Percentiles rank a stretch among this genome's conserved stretches.
Conservation (phyloP, 257 asterid species). For the Capsicum pubescens region DNA sequence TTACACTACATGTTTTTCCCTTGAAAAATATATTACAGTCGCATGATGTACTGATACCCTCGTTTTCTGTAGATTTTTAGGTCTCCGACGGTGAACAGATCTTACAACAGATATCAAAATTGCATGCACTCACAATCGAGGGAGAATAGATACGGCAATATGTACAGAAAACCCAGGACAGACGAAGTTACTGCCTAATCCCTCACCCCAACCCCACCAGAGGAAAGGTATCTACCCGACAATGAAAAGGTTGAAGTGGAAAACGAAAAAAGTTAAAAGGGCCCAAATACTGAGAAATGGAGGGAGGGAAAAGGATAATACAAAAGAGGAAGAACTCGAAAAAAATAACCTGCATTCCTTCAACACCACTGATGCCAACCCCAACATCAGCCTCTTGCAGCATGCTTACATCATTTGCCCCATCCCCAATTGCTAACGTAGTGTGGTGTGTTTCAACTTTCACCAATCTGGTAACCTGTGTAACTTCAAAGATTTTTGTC, state of each 20-base stretch:
- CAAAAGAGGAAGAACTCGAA: slow-evolving; percentile 27
- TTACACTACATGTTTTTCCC: not conserved
- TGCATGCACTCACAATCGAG: not conserved
- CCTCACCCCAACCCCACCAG: not conserved
- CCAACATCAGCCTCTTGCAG: slow-evolving; percentile 99
- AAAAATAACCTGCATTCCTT: slow-evolving; percentile 92
- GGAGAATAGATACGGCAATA: not conserved
- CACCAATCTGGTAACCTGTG: slow-evolving; percentile 96
- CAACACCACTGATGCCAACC: slow-evolving; percentile 94
- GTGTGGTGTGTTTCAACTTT: slow-evolving; percentile 78
- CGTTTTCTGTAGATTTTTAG: slow-evolving; percentile 3
- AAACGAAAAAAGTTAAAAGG: not conserved
- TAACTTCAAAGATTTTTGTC: slow-evolving; percentile 56
- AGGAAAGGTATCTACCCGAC: not conserved
- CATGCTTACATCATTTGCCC: slow-evolving; percentile 99
- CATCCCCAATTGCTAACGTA: slow-evolving; percentile 93
- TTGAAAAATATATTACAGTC: not conserved
- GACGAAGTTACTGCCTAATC: not conserved
- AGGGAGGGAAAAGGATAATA: not conserved
- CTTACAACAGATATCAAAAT: slow-evolving; percentile 6
- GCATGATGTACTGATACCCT: not conserved
- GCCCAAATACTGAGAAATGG: slow-evolving; percentile 13
- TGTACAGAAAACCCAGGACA: slow-evolving; percentile 13
- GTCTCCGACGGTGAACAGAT: not conserved
- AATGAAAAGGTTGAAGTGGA: not conserved